phyloP scores from a whole-genome alignment of 208 protist species.

The Blastocrithidia nonstop region DNA sequence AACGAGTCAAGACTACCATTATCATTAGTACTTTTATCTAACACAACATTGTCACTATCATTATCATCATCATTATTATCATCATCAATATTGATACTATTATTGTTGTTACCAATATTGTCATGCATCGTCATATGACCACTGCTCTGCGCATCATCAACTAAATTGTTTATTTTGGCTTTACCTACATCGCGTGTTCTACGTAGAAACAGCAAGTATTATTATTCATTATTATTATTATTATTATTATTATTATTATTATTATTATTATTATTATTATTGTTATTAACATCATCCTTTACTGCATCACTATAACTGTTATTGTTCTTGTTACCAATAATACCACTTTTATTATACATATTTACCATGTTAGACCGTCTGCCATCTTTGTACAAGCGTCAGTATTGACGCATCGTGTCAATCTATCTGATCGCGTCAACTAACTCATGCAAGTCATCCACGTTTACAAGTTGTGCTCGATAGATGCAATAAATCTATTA shows the following conservation, averaged over 20 bases:
- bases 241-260: constrained; percentile 23
- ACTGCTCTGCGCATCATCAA: no score
- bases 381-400: no score
- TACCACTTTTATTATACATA: neutral
- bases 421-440: constrained; percentile 44
- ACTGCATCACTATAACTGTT: neutral
- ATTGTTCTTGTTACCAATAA: neutral
- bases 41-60: neutral
- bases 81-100: neutral
- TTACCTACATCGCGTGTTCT: no score
- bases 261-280: neutral
- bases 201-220: no score
- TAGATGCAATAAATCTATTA: constrained; percentile 71
- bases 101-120: neutral
- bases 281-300: neutral
- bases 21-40: constrained; percentile 3
- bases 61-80: neutral
- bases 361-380: no score
- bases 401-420: constrained; percentile 13
- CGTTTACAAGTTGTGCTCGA: constrained; percentile 55
- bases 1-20: no score
- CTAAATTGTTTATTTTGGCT: no score
- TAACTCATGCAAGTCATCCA: constrained; percentile 61
- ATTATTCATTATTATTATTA: no score
- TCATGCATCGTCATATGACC: no score